These are phyloP conservation scores for Rhodotorula sp. DNA, from an alignment of 1,284 basidiomycete genomes.

Conservation along the genomic window DNA sequence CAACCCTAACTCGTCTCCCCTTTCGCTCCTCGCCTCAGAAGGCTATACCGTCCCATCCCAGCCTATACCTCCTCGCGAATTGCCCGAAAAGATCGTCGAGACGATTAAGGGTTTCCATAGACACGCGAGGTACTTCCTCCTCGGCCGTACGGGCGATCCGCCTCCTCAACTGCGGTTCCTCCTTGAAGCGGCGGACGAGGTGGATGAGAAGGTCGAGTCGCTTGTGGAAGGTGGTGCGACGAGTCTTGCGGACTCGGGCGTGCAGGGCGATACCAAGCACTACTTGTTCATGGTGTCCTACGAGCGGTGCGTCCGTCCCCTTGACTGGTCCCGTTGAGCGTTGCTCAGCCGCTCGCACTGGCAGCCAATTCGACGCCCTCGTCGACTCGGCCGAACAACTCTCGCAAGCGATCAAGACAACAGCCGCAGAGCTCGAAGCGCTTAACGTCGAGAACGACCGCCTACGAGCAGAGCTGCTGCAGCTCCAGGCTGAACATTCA, in stretches of 20 bases:
- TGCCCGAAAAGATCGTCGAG: slow-evolving; percentile 22
- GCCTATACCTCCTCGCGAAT: background rate
- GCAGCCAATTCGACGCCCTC: slow-evolving; percentile 21
- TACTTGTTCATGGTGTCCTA: slow-evolving; percentile 35
- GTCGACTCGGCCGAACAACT: slow-evolving; percentile 26
- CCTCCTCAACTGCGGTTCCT: slow-evolving; percentile 10
- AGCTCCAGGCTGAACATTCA: background rate
- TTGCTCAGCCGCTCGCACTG: no score
- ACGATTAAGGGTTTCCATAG: slow-evolving; percentile 28
- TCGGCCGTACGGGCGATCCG: slow-evolving; percentile 27
- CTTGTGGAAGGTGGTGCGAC: slow-evolving; percentile 1
- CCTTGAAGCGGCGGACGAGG: slow-evolving; percentile 16
- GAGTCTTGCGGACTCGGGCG: slow-evolving; percentile 6
- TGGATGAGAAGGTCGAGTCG: slow-evolving; percentile 10
- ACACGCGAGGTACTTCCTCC: slow-evolving; percentile 34
- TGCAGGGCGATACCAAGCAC: slow-evolving; percentile 19
- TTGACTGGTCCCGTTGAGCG: no score
- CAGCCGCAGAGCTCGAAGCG: background rate
- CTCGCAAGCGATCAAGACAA: background rate
- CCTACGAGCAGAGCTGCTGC: background rate
- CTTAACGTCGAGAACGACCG: background rate
- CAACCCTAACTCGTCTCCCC: no score
- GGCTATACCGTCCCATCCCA: background rate
- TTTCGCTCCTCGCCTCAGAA: background rate
- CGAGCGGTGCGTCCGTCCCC: slow-evolving; percentile 8